These are phyloP conservation scores for Helotiales sp. DNA, from an alignment of 2,329 filamentous ascomycete genomes.

Conservation along the genomic window DNA sequence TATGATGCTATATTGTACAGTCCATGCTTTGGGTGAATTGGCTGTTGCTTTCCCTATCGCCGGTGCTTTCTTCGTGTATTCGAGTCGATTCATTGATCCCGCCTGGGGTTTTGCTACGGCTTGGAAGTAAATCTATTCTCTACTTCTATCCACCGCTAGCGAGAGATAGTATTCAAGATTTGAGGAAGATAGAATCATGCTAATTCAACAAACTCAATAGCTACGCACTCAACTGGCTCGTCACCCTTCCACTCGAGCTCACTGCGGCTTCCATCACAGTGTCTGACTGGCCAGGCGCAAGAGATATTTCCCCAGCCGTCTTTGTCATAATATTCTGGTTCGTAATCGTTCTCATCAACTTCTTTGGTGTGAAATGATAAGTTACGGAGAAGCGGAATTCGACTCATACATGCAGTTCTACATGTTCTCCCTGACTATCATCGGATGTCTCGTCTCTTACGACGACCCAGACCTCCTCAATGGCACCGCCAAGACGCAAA, in stretches of 20 bases:
- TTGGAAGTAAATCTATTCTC: constrained; percentile 71
- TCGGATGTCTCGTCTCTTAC: constrained; percentile 45
- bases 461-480: constrained; percentile 47
- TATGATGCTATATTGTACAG: constrained; percentile 85
- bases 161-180: background rate
- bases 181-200: background rate
- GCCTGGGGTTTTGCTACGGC: constrained; percentile 96
- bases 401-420: constrained; percentile 84
- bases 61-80: constrained; percentile 89
- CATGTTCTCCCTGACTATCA: constrained; percentile 72
- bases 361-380: constrained; percentile 51
- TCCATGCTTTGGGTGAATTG: constrained; percentile 89
- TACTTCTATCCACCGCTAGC: too few species aligned
- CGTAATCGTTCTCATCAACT: constrained; percentile 54
- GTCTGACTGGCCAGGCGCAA: constrained; percentile 17
- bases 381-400: constrained; percentile 55
- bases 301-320: background rate
- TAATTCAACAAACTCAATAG: constrained; percentile 6
- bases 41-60: constrained; percentile 90
- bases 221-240: constrained; percentile 19
- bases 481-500: constrained; percentile 45
- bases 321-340: constrained; percentile 62
- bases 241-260: constrained; percentile 17
- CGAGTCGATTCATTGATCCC: constrained; percentile 88
- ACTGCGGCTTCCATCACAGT: constrained; percentile 17